A percentile compares a stretch with the other conserved stretches of the same genome.
Conservation (phyloP, 495 filamentous ascomycete genomes). For the Xylaria cubensis region DNA sequence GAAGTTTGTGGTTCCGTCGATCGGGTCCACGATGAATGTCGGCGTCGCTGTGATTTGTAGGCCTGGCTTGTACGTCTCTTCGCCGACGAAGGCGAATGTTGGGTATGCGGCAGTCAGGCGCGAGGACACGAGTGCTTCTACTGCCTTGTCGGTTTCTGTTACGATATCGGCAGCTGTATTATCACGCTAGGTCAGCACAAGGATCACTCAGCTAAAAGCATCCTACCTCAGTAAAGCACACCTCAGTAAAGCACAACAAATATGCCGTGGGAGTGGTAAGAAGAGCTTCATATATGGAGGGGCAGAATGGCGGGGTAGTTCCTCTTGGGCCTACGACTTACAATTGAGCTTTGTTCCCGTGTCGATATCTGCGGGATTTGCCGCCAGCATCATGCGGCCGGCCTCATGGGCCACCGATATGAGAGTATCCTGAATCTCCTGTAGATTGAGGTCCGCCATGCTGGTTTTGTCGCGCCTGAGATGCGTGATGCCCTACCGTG, state of each 20-base stretch:
- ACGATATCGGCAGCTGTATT: conserved; percentile 77
- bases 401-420: conserved; percentile 76
- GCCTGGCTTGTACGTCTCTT: conserved; percentile 81
- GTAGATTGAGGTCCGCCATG: conserved; percentile 67
- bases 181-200: neutral
- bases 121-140: conserved; percentile 75
- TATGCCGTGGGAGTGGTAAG: conserved; percentile 1
- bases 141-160: conserved; percentile 84
- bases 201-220: no score
- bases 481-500: neutral
- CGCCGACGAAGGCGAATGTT: conserved; percentile 75
- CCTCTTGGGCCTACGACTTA: conserved; percentile 42
- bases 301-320: conserved; percentile 28
- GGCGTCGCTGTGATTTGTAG: conserved; percentile 68
- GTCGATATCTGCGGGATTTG: conserved; percentile 68
- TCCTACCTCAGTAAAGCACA: no score
- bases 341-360: conserved; percentile 86
- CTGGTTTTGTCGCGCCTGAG: neutral
- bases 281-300: conserved; percentile 29
- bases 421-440: conserved; percentile 82
- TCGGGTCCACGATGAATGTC: conserved; percentile 89
- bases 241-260: neutral
- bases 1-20: conserved; percentile 91
- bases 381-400: conserved; percentile 79
- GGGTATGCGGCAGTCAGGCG: conserved; percentile 71